Conservation (phyloP, 192 early-diverging fungal species). For the Bifiguratus adelaidae region DNA sequence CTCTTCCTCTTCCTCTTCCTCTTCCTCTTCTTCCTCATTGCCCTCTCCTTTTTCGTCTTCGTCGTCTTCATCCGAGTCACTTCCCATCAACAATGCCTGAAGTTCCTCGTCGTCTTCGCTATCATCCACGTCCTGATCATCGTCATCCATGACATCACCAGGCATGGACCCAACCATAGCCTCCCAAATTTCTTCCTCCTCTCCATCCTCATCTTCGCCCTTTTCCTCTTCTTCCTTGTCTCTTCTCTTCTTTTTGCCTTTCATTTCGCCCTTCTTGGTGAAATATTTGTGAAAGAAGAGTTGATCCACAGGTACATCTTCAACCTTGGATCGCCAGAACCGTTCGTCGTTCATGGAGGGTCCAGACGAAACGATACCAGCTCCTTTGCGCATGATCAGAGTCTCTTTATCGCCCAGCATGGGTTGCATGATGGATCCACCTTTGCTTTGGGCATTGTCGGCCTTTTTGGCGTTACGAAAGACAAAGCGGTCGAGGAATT, state of each 20-base stretch:
- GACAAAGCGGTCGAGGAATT: slow-evolving; percentile 94
- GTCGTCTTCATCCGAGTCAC: slow-evolving; percentile 20
- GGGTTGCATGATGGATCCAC: slow-evolving; percentile 55
- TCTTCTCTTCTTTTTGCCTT: slow-evolving; percentile 7
- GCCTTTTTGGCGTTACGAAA: slow-evolving; percentile 91
- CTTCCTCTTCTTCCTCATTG: too few species aligned
- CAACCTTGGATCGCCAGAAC: slow-evolving; percentile 44
- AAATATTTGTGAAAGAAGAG: slow-evolving; percentile 76
- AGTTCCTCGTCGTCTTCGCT: slow-evolving; percentile 30
- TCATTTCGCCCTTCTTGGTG: slow-evolving; percentile 42
- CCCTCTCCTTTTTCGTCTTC: slow-evolving; percentile 33
- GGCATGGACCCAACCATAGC: slow-evolving; percentile 74
- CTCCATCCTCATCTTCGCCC: slow-evolving; percentile 33
- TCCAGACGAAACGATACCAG: slow-evolving; percentile 28
- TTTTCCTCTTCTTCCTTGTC: slow-evolving; percentile 10
- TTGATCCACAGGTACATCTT: slow-evolving; percentile 66
- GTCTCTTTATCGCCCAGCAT: too few species aligned
- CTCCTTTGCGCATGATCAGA: slow-evolving; percentile 58
- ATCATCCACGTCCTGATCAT: slow-evolving; percentile 33
- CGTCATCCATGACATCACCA: slow-evolving; percentile 39
- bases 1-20: too few species aligned
- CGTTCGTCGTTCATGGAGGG: slow-evolving; percentile 54
- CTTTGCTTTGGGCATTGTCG: slow-evolving; percentile 42
- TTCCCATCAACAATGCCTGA: slow-evolving; percentile 21
- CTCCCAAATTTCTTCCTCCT: slow-evolving; percentile 83